Evolutionary conservation across 2,329 filamentous ascomycete genomes (phyloP).

Genomic region (Fusarium hostae): DNA sequence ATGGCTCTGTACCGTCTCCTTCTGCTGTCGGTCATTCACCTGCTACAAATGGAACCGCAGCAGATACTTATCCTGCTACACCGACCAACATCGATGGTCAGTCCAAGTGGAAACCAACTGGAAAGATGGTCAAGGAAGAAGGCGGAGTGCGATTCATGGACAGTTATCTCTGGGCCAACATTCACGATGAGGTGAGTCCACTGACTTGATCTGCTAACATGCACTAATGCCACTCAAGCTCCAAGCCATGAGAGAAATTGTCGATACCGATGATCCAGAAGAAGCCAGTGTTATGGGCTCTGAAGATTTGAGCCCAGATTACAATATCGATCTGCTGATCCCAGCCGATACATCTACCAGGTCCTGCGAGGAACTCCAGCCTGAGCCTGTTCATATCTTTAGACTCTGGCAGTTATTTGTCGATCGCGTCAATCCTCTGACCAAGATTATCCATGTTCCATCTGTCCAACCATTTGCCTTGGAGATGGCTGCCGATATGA

Average conservation of each 20-base stretch:
- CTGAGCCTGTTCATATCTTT: constrained; percentile 73
- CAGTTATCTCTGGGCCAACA: constrained; percentile 63
- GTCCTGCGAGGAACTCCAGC: constrained; percentile 66
- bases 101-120: constrained; percentile 56
- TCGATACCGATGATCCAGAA: constrained; percentile 61
- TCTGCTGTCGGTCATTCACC: constrained; percentile 33
- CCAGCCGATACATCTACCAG: constrained; percentile 53
- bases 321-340: constrained; percentile 63
- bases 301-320: constrained; percentile 62
- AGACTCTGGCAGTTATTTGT: constrained; percentile 80
- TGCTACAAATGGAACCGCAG: constrained; percentile 34
- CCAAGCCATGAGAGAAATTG: constrained; percentile 67
- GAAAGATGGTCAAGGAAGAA: constrained; percentile 67
- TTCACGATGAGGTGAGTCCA: constrained; percentile 65
- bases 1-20: constrained; percentile 46
- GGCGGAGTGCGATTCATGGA: constrained; percentile 68
- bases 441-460: constrained; percentile 78
- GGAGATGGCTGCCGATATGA: constrained; percentile 68
- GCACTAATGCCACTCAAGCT: constrained; percentile 53
- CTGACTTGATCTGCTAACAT: background rate
- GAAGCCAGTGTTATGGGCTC: constrained; percentile 62
- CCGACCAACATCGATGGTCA: constrained; percentile 47
- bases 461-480: constrained; percentile 73
- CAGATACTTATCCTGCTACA: constrained; percentile 44
- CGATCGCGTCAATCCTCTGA: constrained; percentile 78